phyloP scores from a whole-genome alignment of 140 eudicot genomes.

The Stevia rebaudiana region DNA sequence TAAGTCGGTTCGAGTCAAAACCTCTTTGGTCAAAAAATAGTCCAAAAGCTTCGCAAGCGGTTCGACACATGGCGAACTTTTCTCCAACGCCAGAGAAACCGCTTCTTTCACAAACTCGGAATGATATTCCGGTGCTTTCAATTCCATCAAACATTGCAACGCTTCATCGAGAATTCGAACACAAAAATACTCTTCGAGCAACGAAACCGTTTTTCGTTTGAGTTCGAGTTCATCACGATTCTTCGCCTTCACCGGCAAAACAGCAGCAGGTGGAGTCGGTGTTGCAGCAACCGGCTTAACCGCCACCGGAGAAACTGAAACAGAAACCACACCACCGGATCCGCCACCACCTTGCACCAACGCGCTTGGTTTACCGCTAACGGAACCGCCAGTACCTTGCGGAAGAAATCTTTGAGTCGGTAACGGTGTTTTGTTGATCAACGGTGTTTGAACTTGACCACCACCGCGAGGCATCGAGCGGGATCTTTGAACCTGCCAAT shows the following conservation, averaged over 20 bases:
- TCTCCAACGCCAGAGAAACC: slow-evolving; percentile 61
- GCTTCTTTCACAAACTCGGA: slow-evolving; percentile 79
- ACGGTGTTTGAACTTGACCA: slow-evolving; percentile 45
- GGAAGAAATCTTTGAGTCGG: slow-evolving; percentile 60
- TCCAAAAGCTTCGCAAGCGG: slow-evolving; percentile 62
- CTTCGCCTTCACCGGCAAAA: slow-evolving; percentile 7
- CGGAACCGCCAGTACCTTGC: slow-evolving; percentile 58
- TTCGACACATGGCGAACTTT: slow-evolving; percentile 71
- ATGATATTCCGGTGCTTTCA: slow-evolving; percentile 73
- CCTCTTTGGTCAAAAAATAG: slow-evolving; percentile 53
- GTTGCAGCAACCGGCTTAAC: slow-evolving; percentile 34
- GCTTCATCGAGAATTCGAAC: slow-evolving; percentile 82
- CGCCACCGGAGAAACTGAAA: slow-evolving; percentile 26
- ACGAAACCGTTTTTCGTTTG: slow-evolving; percentile 59
- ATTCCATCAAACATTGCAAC: slow-evolving; percentile 69
- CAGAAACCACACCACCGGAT: slow-evolving; percentile 27
- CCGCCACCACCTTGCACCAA: slow-evolving; percentile 70
- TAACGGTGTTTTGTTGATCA: slow-evolving; percentile 46
- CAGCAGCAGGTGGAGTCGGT: slow-evolving; percentile 13
- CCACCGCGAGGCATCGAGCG: slow-evolving; percentile 59
- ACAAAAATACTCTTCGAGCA: slow-evolving; percentile 78
- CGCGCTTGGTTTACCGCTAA: slow-evolving; percentile 62
- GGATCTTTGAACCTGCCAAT: slow-evolving; percentile 63
- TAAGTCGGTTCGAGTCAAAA: slow-evolving; percentile 48
- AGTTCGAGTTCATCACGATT: slow-evolving; percentile 49